phyloP scores from a whole-genome alignment of 768 basidiomycete genomes.

The Rhizopogon vinicolor region DNA sequence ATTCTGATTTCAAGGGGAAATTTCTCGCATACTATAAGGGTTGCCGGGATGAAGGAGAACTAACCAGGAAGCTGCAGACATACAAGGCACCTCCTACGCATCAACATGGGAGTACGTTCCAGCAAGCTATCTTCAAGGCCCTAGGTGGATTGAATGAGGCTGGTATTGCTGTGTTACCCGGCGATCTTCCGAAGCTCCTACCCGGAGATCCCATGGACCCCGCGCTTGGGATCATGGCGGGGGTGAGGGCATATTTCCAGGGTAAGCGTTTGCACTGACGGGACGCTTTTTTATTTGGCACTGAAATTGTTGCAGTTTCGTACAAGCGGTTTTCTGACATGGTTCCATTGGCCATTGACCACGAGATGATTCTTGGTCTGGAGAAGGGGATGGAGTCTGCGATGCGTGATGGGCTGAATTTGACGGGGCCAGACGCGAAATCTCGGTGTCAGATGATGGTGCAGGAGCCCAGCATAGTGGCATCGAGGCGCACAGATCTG shows the following conservation, averaged over 20 bases:
- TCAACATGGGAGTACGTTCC: not conserved
- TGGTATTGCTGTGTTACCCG: constrained; percentile 29
- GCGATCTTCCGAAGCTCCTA: constrained; percentile 46
- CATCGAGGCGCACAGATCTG: constrained; percentile 43
- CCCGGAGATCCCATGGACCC: constrained; percentile 49
- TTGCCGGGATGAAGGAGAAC: constrained; percentile 4
- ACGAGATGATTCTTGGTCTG: constrained; percentile 39
- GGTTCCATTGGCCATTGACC: constrained; percentile 38
- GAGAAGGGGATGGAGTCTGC: constrained; percentile 40
- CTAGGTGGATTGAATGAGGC: constrained; percentile 6
- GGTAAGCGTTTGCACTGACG: constrained; percentile 34
- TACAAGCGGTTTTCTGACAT: constrained; percentile 43
- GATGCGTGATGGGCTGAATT: constrained; percentile 44
- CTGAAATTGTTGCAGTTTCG: constrained; percentile 31
- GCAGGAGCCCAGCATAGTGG: constrained; percentile 43
- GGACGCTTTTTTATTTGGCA: not conserved
- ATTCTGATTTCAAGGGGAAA: constrained; percentile 43
- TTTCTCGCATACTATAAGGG: constrained; percentile 47
- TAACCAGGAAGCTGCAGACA: constrained; percentile 7
- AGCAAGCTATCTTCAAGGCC: constrained; percentile 26
- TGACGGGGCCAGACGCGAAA: constrained; percentile 43
- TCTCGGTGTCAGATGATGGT: constrained; percentile 47
- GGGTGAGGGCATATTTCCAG: constrained; percentile 72
- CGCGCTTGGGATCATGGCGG: constrained; percentile 63
- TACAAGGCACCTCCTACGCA: not conserved